Conservation (phyloP, 805 yeast species). For the Candida berthetii region DNA sequence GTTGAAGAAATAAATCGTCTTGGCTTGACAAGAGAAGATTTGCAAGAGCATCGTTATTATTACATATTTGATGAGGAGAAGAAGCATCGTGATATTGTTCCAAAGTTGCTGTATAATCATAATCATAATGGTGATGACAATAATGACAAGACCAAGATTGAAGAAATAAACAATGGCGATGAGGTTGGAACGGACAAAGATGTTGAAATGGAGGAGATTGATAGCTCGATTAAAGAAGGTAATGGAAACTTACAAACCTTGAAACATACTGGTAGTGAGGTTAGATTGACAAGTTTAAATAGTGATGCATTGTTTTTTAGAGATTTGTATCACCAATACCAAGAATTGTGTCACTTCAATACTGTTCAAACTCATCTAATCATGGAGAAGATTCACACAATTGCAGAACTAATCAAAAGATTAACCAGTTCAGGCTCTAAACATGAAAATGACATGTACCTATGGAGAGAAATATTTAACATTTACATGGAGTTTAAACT, state of each 20-base stretch:
- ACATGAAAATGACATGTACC: constrained; percentile 48
- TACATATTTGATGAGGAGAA: background rate
- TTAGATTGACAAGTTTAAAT: background rate
- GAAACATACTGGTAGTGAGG: no score
- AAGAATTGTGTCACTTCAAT: constrained; percentile 28
- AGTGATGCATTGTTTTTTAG: constrained; percentile 14
- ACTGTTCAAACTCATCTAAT: constrained; percentile 39
- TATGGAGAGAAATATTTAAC: constrained; percentile 66
- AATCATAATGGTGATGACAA: no score
- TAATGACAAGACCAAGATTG: background rate
- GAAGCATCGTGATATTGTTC: background rate
- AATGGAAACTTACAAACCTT: no score
- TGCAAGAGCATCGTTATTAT: constrained; percentile 2
- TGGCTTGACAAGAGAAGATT: constrained; percentile 43
- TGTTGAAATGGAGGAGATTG: background rate
- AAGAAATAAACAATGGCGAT: background rate
- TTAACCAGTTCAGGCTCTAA: constrained; percentile 9
- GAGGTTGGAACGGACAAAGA: background rate
- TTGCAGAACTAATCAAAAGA: constrained; percentile 25
- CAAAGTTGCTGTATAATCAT: background rate
- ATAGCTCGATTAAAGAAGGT: no score
- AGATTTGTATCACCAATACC: constrained; percentile 9
- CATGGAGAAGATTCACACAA: constrained; percentile 3
- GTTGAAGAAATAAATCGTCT: constrained; percentile 55
- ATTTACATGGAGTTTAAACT: constrained; percentile 62